Percentiles rank a stretch among this genome's conserved stretches.
phyloP scores from a whole-genome alignment of 148 eudicot genomes.

The Rhododendron mucronatum region DNA sequence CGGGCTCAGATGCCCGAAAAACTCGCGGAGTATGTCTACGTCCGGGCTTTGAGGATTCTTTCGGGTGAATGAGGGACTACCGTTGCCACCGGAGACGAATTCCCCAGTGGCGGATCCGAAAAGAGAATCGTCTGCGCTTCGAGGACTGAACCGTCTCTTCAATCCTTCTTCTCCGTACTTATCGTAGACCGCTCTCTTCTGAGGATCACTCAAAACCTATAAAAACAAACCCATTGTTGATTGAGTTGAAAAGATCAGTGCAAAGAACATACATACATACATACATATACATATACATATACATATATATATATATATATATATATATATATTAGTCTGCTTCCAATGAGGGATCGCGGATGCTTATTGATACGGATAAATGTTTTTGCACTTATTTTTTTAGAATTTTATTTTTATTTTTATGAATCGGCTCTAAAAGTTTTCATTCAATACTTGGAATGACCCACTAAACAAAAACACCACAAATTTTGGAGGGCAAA shows the following conservation, averaged over 20 bases:
- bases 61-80: constrained; percentile 33
- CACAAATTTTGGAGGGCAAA: too few species aligned
- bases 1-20: constrained; percentile 46
- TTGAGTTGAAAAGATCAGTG: not conserved
- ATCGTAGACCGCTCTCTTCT: constrained; percentile 68
- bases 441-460: too few species aligned
- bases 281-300: too few species aligned
- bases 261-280: not conserved
- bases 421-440: too few species aligned
- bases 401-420: too few species aligned
- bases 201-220: constrained; percentile 84
- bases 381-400: too few species aligned
- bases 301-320: too few species aligned
- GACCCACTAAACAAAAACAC: too few species aligned
- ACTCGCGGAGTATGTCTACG: constrained; percentile 41
- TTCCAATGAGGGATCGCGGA: too few species aligned
- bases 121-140: constrained; percentile 21
- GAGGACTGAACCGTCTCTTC: constrained; percentile 63
- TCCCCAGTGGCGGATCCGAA: constrained; percentile 9
- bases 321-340: too few species aligned
- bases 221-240: not conserved
- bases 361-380: too few species aligned
- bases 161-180: constrained; percentile 82
- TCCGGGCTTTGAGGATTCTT: constrained; percentile 58
- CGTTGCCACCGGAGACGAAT: constrained; percentile 36